Evolutionary conservation across 192 early-diverging fungal genomes (phyloP), one percentile per base, ranked within the genome.

Genomic region (Backusella liffmaniae): DNA sequence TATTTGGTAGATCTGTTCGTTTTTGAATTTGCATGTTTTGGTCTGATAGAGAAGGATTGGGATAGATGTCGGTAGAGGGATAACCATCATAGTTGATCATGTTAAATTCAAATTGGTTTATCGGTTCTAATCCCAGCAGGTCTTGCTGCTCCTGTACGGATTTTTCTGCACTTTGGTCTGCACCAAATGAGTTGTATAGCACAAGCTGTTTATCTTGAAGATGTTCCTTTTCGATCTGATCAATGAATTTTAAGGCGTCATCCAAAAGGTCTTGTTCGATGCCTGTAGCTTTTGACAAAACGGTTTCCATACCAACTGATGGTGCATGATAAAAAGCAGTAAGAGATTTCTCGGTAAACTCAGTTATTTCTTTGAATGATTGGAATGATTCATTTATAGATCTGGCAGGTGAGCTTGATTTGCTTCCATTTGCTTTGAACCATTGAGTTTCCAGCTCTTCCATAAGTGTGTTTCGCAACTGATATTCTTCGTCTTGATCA

Each of bases 401-500:
- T 62, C 56, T 62, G 21, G 23, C 23, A 29, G 70, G 4, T 8
- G 39, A 15, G 23, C 32, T n/a, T 2, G 44, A n/a, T 32, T 23
- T 18, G 37, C 35, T 30, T 23, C 51, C 15, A 12, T 77, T 44
- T 30, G 80, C 65, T 36, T 84, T 79, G 35, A 81, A 81, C 85
- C 85, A 88, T 66, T 86, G 84, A 36, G 53, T 80, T 73, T 90
- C 88, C 4, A 90, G 72, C 67, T 90, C 88, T 42, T 74, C 80
- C 37, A 90, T 68, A 29, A 90, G 80, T 21, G 85, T 70, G 41
- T 46, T 71, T 49, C 30, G 59, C 2, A 73, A 66, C 35, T 39
- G 30, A 23, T 49, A 37, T 21, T 37, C 26, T 12, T 68, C 23
- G 23, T 29, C 26, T 9, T 70, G 18, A 1, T 66, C 75, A 44